These are phyloP conservation scores for Drosera spatulata DNA, from an alignment of 179 eudicot species.

Conservation along the genomic window DNA sequence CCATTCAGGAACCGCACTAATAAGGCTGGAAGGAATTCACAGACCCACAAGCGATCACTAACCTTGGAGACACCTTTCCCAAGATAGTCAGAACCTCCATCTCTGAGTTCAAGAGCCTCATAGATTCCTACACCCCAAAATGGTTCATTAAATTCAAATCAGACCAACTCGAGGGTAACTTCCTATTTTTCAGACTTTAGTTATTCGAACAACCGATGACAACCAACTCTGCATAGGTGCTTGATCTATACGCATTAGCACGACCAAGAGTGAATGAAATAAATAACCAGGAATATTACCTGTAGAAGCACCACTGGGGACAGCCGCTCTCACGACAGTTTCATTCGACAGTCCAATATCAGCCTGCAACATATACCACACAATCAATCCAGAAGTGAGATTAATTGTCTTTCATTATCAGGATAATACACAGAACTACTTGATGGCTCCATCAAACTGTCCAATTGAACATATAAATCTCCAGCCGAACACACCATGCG, in stretches of 20 bases:
- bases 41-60: constrained; percentile 1
- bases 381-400: neutral
- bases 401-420: too few relatives aligned
- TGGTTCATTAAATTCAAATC: neutral
- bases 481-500: too few relatives aligned
- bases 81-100: constrained; percentile 81
- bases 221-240: too few relatives aligned
- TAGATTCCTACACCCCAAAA: constrained; percentile 44
- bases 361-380: constrained; percentile 31
- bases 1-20: constrained; percentile 2
- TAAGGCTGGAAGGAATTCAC: neutral
- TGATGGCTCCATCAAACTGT: too few relatives aligned
- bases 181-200: too few relatives aligned
- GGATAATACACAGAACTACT: neutral
- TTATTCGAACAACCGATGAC: too few relatives aligned
- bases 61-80: constrained; percentile 97
- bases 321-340: constrained; percentile 72
- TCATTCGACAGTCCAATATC: constrained; percentile 61
- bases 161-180: too few relatives aligned
- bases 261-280: neutral
- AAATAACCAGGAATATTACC: constrained; percentile 30
- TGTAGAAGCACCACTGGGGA: constrained; percentile 99
- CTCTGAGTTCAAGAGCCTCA: constrained; percentile 88
- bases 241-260: neutral
- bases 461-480: too few relatives aligned